Conservation (phyloP, 352 stramenopile genomes). For the Globisporangium takayamanum region DNA sequence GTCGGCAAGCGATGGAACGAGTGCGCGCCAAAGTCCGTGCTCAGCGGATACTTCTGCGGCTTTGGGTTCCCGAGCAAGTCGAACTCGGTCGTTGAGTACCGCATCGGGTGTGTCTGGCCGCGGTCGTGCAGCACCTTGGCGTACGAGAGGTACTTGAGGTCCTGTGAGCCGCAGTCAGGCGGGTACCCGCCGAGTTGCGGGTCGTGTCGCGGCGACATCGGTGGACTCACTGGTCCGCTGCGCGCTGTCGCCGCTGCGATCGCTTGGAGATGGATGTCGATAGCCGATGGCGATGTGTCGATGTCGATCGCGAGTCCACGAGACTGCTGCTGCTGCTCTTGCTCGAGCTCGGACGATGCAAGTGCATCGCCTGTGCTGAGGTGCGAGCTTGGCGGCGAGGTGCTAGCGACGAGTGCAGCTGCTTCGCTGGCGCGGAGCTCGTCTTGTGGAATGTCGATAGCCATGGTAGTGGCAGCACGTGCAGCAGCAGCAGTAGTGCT, state of each 20-base stretch:
- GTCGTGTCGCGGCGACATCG: constrained; percentile 40
- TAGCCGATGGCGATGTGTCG: no score
- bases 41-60: constrained; percentile 48
- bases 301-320: no score
- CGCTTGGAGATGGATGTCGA: no score
- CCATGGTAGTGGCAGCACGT: no score
- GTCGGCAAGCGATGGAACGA: constrained; percentile 68
- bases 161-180: constrained; percentile 63
- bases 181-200: constrained; percentile 63
- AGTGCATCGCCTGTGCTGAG: no score
- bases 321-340: no score
- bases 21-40: constrained; percentile 73
- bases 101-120: constrained; percentile 67
- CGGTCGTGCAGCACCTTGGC: constrained; percentile 69
- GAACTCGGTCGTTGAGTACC: constrained; percentile 48
- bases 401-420: no score
- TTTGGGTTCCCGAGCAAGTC: constrained; percentile 50
- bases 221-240: neutral
- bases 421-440: no score
- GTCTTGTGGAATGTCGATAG: no score
- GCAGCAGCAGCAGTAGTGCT: no score
- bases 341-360: no score
- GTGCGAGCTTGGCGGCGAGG: no score
- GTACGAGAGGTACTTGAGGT: constrained; percentile 76
- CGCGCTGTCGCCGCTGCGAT: neutral